These are phyloP conservation scores for Backusella tuberculispora DNA, from an alignment of 192 early-diverging fungal species.

Conservation along the genomic window DNA sequence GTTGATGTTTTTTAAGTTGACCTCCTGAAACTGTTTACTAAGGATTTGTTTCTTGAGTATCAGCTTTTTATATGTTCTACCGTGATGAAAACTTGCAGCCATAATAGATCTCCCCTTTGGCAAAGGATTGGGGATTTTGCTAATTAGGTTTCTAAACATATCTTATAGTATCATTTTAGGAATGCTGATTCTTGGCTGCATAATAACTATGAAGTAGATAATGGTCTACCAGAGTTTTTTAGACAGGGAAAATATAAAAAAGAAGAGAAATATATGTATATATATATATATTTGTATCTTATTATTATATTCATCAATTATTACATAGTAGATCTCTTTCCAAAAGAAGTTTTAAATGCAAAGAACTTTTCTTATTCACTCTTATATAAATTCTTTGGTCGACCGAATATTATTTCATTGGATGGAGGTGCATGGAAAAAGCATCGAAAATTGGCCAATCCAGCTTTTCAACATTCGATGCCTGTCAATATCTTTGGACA, in stretches of 20 bases:
- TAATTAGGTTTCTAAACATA: too few species aligned
- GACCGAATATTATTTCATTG: neutral
- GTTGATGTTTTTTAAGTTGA: too few species aligned
- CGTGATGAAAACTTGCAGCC: too few species aligned
- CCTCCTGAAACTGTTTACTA: too few species aligned
- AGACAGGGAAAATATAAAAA: neutral
- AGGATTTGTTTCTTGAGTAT: too few species aligned
- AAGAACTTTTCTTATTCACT: neutral
- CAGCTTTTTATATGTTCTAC: too few species aligned
- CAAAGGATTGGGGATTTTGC: too few species aligned
- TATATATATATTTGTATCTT: neutral
- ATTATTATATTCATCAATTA: neutral
- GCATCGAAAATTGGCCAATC: constrained; percentile 25
- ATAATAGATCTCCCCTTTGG: too few species aligned
- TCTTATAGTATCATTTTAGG: neutral
- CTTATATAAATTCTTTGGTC: constrained; percentile 13
- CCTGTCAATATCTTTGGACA: constrained; percentile 35
- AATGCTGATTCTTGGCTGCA: neutral
- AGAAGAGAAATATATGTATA: neutral
- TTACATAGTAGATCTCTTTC: constrained; percentile 3
- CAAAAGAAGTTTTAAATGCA: neutral
- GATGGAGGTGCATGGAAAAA: constrained; percentile 7
- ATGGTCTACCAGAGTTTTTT: constrained; percentile 13
- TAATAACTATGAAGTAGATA: neutral
- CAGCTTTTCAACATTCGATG: constrained; percentile 39